Evolutionary conservation across 305 asterid species (phyloP).

Genomic region (Fraxinus dipetala): DNA sequence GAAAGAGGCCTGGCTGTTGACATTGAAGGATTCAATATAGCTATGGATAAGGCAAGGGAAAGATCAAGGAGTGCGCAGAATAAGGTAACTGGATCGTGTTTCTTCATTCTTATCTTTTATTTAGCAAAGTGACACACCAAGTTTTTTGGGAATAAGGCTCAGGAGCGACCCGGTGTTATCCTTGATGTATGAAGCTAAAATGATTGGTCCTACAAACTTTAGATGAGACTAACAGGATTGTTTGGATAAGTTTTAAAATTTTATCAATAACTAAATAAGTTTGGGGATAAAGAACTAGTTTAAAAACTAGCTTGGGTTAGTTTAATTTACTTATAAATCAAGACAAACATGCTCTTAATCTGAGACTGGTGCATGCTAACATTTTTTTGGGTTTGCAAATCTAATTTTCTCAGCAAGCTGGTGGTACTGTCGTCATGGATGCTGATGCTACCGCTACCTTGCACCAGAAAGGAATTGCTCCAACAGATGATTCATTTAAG

Average conservation of each 20-base stretch:
- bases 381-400: slow-evolving; percentile 10
- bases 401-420: slow-evolving; percentile 54
- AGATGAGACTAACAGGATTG: not conserved
- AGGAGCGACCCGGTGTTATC: not conserved
- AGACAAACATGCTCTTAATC: slow-evolving; percentile 1
- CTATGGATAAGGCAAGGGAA: slow-evolving; percentile 87
- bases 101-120: slow-evolving; percentile 4
- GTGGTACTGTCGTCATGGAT: slow-evolving; percentile 76
- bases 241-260: not conserved
- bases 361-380: slow-evolving; percentile 25
- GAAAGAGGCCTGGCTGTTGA: slow-evolving; percentile 89
- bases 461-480: slow-evolving; percentile 68
- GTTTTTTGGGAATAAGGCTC: not conserved
- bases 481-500: slow-evolving; percentile 78
- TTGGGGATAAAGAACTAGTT: not conserved
- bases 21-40: slow-evolving; percentile 59
- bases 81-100: slow-evolving; percentile 52
- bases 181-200: slow-evolving; percentile 14
- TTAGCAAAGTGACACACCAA: not conserved
- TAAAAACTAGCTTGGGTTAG: not conserved
- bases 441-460: slow-evolving; percentile 87
- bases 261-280: not conserved
- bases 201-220: not conserved
- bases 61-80: slow-evolving; percentile 91
- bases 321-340: not conserved